Evolutionary conservation across 306 rosid species (phyloP).

Genomic region (Herpetospermum pedunculosum): DNA sequence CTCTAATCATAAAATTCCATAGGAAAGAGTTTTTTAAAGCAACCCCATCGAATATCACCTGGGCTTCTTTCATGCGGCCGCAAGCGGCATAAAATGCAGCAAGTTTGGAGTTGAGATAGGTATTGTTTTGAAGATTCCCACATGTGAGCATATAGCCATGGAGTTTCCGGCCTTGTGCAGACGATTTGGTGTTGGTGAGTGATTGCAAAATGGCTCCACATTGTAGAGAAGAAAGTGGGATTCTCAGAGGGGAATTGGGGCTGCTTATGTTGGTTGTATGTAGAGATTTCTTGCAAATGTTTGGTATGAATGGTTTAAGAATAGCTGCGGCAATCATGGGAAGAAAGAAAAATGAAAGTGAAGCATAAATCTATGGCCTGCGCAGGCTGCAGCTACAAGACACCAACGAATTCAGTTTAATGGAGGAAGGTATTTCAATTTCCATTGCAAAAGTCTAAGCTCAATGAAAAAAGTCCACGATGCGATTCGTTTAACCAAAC

Average conservation of each 20-base stretch:
- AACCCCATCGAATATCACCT: constrained; percentile 25
- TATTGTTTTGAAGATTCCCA: constrained; percentile 30
- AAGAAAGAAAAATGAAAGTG: background rate
- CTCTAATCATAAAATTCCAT: constrained; percentile 48
- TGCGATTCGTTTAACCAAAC: no score
- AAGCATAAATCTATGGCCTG: background rate
- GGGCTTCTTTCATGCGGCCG: constrained; percentile 31
- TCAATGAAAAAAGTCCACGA: no score
- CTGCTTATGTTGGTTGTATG: constrained; percentile 4
- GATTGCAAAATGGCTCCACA: constrained; percentile 42
- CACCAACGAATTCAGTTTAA: no score
- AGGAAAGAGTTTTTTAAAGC: constrained; percentile 28
- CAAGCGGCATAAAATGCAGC: constrained; percentile 41
- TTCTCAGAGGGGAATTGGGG: background rate
- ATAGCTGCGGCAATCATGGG: constrained; percentile 22
- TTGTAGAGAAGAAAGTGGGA: constrained; percentile 31
- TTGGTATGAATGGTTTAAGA: constrained; percentile 11
- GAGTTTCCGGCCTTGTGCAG: constrained; percentile 30
- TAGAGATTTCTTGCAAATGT: constrained; percentile 8
- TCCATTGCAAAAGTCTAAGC: no score
- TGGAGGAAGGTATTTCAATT: no score
- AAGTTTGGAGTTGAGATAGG: constrained; percentile 38
- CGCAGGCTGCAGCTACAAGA: no score
- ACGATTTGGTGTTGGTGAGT: constrained; percentile 31
- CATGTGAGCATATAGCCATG: constrained; percentile 26